phyloP scores from a whole-genome alignment of 345 rosid genomes.

The Trapa incisa region DNA sequence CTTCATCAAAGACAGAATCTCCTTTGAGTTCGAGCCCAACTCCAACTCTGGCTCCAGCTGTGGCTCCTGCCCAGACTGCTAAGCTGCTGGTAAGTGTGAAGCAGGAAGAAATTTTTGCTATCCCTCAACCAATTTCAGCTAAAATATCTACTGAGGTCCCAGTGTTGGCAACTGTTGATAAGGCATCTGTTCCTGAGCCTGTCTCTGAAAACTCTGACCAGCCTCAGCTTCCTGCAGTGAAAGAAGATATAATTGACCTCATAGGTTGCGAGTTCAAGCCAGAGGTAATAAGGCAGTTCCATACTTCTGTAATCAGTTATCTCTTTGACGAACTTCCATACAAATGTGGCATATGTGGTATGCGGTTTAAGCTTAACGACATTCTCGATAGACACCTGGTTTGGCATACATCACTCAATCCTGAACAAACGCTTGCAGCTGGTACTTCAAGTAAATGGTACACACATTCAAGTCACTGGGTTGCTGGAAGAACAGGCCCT shows the following conservation, averaged over 20 bases:
- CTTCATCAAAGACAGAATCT: conserved; percentile 48
- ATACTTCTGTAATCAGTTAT: conserved; percentile 53
- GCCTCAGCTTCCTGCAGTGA: conserved; percentile 12
- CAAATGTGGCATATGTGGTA: conserved; percentile 64
- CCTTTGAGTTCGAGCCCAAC: no score
- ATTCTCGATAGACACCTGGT: conserved; percentile 61
- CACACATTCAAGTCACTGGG: conserved; percentile 50
- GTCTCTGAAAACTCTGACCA: conserved; percentile 20
- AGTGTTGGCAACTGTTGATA: conserved; percentile 21
- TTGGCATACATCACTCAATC: conserved; percentile 52
- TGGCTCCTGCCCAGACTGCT: conserved; percentile 18
- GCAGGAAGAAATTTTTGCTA: background rate
- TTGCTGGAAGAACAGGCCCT: conserved; percentile 34
- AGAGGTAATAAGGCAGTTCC: conserved; percentile 61
- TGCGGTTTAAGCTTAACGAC: conserved; percentile 53
- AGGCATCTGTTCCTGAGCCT: conserved; percentile 24
- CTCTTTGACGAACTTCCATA: conserved; percentile 58
- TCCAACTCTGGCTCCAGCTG: no score
- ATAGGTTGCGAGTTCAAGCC: conserved; percentile 72
- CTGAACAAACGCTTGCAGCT: conserved; percentile 18
- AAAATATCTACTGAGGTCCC: conserved; percentile 26
- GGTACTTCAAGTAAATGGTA: conserved; percentile 59
- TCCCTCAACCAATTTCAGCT: conserved; percentile 8
- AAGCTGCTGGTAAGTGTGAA: background rate
- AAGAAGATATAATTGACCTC: conserved; percentile 25